Base-by-base conservation (phyloP, 805 yeast genomes). In the Pachysolen tannophilus region DNA sequence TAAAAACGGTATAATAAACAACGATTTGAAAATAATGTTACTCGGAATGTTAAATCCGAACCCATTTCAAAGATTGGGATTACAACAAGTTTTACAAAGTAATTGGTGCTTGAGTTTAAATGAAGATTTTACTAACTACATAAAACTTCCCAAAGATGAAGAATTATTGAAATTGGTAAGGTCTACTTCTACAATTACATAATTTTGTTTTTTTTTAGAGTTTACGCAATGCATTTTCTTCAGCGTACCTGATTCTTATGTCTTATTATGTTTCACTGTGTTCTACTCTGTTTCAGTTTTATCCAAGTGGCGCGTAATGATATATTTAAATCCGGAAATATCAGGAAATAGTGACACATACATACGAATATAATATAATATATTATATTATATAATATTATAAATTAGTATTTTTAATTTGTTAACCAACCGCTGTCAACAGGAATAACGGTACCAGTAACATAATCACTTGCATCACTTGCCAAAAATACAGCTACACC, bases 351-450 rank as follows among this genome's bases (percentile, higher is more conserved):
- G n/a, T n/a, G n/a, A n/a, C n/a, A n/a, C n/a, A n/a, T n/a, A n/a
- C n/a, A n/a, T n/a, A n/a, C n/a, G n/a, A n/a, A n/a, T n/a, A n/a
- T n/a, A n/a, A n/a, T n/a, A n/a, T n/a, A n/a, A n/a, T n/a, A n/a
- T n/a, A n/a, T n/a, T n/a, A n/a, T n/a, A n/a, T n/a, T n/a, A n/a
- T n/a, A n/a, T n/a, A n/a, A n/a, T n/a, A n/a, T n/a, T n/a, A n/a
- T n/a, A n/a, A n/a, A n/a, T n/a, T n/a, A n/a, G n/a, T n/a, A n/a
- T n/a, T n/a, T n/a, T n/a, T n/a, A n/a, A n/a, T n/a, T n/a, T n/a
- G n/a, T n/a, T n/a, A 63, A 66, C 34, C 61, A 47, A 13, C 69
- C 69, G 13, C 72, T 71, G 43, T 65, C 71, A 24, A 65, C 69
- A 17, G 65, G 45, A 13, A 65, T 32, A 33, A 63, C 68, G 7